Conservation (phyloP, 139 green algal genomes). For the Chlamydomonas applanata region DNA sequence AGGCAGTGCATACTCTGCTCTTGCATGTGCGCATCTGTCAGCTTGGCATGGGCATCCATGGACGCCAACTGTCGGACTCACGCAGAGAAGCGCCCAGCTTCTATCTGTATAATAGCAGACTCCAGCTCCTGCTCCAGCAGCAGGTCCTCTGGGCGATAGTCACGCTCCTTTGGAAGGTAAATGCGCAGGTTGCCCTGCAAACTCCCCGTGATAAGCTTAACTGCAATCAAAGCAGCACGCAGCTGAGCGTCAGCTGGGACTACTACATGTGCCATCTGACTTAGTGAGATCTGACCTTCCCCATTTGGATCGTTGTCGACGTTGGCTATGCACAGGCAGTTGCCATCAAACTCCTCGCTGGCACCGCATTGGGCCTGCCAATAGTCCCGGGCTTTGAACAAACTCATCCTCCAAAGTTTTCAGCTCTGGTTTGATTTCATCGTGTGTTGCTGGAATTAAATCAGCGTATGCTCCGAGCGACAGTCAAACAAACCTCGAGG, state of each 20-base stretch:
- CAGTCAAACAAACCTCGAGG: too few relatives aligned
- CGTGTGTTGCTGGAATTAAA: too few relatives aligned
- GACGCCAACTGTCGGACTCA: slow-evolving; percentile 19
- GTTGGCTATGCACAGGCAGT: slow-evolving; percentile 48
- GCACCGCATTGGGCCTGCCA: slow-evolving; percentile 45
- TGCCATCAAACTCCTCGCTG: slow-evolving; percentile 62
- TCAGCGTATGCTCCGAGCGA: too few relatives aligned
- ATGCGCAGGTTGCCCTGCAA: slow-evolving; percentile 62
- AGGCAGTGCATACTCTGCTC: neutral
- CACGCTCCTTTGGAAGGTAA: slow-evolving; percentile 39
- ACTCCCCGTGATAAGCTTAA: slow-evolving; percentile 62
- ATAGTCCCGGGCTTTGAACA: slow-evolving; percentile 62
- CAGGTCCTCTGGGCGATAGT: slow-evolving; percentile 53
- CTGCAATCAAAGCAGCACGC: slow-evolving; percentile 14
- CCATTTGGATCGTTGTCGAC: slow-evolving; percentile 48
- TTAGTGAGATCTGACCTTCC: slow-evolving; percentile 23
- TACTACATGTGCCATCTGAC: neutral
- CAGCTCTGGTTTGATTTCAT: too few relatives aligned
- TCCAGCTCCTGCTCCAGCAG: slow-evolving; percentile 54
- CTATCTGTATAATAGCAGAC: slow-evolving; percentile 48
- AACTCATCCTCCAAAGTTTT: too few relatives aligned
- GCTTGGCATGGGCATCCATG: neutral
- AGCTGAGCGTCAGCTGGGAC: neutral
- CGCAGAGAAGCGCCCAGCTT: slow-evolving; percentile 46
- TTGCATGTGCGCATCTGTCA: neutral